Evolutionary conservation across 2,329 filamentous ascomycete genomes (phyloP), one percentile per base, ranked within the genome.

Genomic region (Emmonsiellopsis sp.): DNA sequence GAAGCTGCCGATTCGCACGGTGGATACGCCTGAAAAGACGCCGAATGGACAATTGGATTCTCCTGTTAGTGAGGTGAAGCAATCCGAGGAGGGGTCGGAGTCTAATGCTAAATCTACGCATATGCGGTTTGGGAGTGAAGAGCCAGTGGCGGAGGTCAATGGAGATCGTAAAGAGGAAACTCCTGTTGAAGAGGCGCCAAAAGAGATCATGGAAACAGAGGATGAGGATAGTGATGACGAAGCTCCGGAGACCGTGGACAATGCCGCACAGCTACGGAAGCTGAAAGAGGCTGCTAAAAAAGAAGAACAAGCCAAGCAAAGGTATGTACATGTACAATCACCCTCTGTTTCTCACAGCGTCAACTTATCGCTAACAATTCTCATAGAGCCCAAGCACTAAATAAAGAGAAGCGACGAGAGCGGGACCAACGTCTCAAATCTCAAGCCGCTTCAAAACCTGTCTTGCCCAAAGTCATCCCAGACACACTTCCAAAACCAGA

Each of bases 161-260:
- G 54, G 56, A 42, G 50, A 48, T 2, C 61, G 66, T 27, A n/a
- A 27, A 46, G 56, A 61, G 33, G 31, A 51, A 39, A 54, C 56
- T 3, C 53, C 56, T 21, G 55, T 64, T 48, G 63, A 65, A 40
- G 42, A 49, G 5, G 61, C 66, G 2, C 17, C 34, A 17, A 49
- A 32, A 8, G 21, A 6, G 13, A 13, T 27, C 14, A 14, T 5
- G 11, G 46, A 49, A 13, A 7, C 36, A 6, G 62, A 65, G 42
- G 62, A 63, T n/a, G 63, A 62, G 27, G 65, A 63, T 46, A 66
- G 68, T 49, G 68, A 70, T 45, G 70, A 73, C 52, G 67, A 68
- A n/a, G 71, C 70, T n/a, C 71, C 71, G 8, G 71, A 73, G 56
- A 61, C 66, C 10, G 61, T 73, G 40, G 65, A 71, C 43, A 73